phyloP scores from a whole-genome alignment of 495 filamentous ascomycete genomes.

The Stereocaulon alpinum region DNA sequence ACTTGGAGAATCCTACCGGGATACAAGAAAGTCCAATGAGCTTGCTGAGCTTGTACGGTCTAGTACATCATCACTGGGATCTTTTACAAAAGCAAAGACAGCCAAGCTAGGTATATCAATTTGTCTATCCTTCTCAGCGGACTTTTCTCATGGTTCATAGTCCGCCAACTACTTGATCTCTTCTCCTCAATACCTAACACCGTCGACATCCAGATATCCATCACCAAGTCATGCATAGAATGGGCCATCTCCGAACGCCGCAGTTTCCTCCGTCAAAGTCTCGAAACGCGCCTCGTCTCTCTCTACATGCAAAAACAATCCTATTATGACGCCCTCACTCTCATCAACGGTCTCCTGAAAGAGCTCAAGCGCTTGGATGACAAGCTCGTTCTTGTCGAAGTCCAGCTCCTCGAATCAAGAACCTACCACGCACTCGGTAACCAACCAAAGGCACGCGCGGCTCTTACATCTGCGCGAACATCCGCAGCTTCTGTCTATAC shows the following conservation, averaged over 20 bases:
- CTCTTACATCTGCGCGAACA: slow-evolving; percentile 86
- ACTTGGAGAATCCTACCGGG: slow-evolving; percentile 83
- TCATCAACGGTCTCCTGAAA: slow-evolving; percentile 89
- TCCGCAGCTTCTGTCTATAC: slow-evolving; percentile 95
- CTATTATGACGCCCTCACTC: slow-evolving; percentile 90
- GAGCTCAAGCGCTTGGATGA: slow-evolving; percentile 97
- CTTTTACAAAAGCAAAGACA: slow-evolving; percentile 97
- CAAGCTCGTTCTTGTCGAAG: slow-evolving; percentile 97
- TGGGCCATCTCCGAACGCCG: slow-evolving; percentile 91
- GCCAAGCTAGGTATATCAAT: slow-evolving; percentile 79
- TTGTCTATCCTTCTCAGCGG: background rate
- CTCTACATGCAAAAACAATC: slow-evolving; percentile 94
- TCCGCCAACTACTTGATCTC: slow-evolving; percentile 93
- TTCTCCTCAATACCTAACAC: slow-evolving; percentile 89
- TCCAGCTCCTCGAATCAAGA: slow-evolving; percentile 90
- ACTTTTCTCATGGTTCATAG: slow-evolving; percentile 36
- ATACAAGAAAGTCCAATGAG: slow-evolving; percentile 77
- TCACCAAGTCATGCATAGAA: slow-evolving; percentile 97
- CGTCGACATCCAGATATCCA: slow-evolving; percentile 79
- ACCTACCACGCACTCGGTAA: slow-evolving; percentile 98
- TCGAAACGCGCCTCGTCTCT: slow-evolving; percentile 87
- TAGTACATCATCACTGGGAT: slow-evolving; percentile 81
- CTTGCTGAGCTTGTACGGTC: slow-evolving; percentile 85
- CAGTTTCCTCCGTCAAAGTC: slow-evolving; percentile 92
- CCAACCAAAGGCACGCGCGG: slow-evolving; percentile 88